Base-by-base conservation (phyloP, 192 early-diverging fungal species). In the Spinellus fusiger region DNA sequence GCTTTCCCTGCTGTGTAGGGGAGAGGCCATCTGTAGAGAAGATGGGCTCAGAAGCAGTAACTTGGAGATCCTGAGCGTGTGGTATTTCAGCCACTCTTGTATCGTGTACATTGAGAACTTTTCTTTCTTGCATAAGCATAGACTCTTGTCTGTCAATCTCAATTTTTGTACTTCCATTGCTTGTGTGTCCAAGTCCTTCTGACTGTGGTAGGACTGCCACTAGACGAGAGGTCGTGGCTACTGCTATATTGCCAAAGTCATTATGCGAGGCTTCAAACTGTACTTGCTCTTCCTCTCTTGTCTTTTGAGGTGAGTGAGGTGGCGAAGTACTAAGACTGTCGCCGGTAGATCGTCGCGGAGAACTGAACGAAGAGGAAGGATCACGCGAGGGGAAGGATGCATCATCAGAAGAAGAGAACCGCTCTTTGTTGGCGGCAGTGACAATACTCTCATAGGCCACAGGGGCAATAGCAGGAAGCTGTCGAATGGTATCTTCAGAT, bases 61-160 rank as follows among this genome's bases (percentile, higher is more conserved):
- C 40, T 13, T 58, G 40, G 27, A 58, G 40, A 47, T 58, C 56
- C 27, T 58, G 56, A 20, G 56, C 56, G 22, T 58, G 26, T 46
- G 56, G 56, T 26, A 58, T 58, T n/a, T n/a, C n/a, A n/a, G n/a
- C n/a, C n/a, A n/a, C n/a, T n/a, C n/a, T n/a, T n/a, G n/a, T n/a
- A n/a, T n/a, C n/a, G n/a, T n/a, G n/a, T n/a, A n/a, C n/a, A n/a
- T n/a, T n/a, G n/a, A n/a, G n/a, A n/a, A n/a, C n/a, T n/a, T n/a
- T n/a, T n/a, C n/a, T n/a, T n/a, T n/a, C 40, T 44, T 3, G 3
- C 15, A 44, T 44, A 12, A 6, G 13, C 40, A 44, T n/a, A 44
- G 40, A 10, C 10, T 44, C 18, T 2, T 5, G 13, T 18, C 3
- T 12, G 40, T 44, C 40, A 12, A 44, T n/a, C 40, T 44, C 40